Percentiles rank a stretch among this genome's conserved stretches.
These are phyloP conservation scores for Polysphondylium violaceum DNA, from an alignment of 78 protist genomes.

Conservation along the genomic window DNA sequence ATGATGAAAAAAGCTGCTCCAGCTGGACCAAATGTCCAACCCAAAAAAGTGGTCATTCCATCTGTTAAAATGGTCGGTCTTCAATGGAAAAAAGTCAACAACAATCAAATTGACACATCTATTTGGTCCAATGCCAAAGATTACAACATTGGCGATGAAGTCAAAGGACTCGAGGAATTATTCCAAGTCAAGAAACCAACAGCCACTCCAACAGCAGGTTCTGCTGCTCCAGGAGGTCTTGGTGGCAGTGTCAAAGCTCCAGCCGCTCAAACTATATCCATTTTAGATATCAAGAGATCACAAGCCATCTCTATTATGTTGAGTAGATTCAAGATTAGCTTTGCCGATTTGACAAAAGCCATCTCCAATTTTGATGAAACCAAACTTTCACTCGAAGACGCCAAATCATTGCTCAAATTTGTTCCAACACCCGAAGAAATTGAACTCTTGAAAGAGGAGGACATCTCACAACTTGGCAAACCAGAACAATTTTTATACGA, in stretches of 20 bases:
- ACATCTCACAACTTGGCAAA: conserved; percentile 16
- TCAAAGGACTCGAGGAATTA: conserved; percentile 42
- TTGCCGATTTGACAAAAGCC: conserved; percentile 40
- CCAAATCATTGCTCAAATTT: conserved; percentile 64
- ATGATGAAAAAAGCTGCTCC: conserved; percentile 8
- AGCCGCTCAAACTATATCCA: conserved; percentile 8
- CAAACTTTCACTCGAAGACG: conserved; percentile 50
- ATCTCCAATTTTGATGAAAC: conserved; percentile 41
- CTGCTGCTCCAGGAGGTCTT: neutral
- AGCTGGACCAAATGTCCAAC: conserved; percentile 57
- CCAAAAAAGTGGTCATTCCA: conserved; percentile 22
- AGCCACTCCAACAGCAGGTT: neutral
- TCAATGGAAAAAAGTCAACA: conserved; percentile 81
- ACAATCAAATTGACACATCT: conserved; percentile 60
- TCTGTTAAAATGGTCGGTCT: conserved; percentile 73
- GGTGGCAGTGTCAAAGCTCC: neutral
- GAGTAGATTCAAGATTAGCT: conserved; percentile 64
- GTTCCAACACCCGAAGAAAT: conserved; percentile 69
- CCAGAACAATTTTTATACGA: conserved; percentile 79
- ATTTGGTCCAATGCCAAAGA: conserved; percentile 82
- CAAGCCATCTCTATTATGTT: conserved; percentile 76
- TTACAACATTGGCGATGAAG: conserved; percentile 39
- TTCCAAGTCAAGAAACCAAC: conserved; percentile 67
- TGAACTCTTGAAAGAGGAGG: conserved; percentile 57
- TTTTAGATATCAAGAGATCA: conserved; percentile 58